phyloP scores from a whole-genome alignment of 441 rosid genomes.

The Gossypium gossypioides region DNA sequence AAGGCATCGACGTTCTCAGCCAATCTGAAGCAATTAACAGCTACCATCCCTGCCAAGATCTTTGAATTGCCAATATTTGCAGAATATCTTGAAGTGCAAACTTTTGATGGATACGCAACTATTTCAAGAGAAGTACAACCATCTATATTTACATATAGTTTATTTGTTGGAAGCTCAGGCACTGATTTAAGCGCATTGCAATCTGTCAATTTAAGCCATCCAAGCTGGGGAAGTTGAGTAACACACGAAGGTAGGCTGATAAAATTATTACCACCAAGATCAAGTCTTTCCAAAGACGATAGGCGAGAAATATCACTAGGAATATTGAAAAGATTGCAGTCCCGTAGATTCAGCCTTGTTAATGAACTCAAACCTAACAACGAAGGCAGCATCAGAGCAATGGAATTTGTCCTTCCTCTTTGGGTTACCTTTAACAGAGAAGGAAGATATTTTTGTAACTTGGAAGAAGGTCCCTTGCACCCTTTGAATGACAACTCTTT shows the following conservation, averaged over 20 bases:
- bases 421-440: neutral
- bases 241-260: constrained; percentile 28
- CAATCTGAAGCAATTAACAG: no score
- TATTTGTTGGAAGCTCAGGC: no score
- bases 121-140: no score
- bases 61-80: no score
- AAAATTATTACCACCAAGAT: constrained; percentile 25
- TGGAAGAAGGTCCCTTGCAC: no score
- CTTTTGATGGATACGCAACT: no score
- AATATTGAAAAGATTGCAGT: constrained; percentile 28
- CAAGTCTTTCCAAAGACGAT: fast-evolving
- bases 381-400: constrained; percentile 8
- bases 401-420: neutral
- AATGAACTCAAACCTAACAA: constrained; percentile 2
- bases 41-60: no score
- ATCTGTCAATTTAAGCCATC: fast-evolving
- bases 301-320: constrained; percentile 17
- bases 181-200: no score
- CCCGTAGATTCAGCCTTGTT: constrained; percentile 23
- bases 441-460: no score
- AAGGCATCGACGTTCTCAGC: no score
- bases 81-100: no score
- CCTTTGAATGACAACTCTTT: no score
- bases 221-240: constrained; percentile 2
- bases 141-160: fast-evolving